A percentile compares a stretch with the other conserved stretches of the same genome.
These are phyloP conservation scores for Globisporangium polare DNA, from an alignment of 352 stramenopile genomes.

Conservation along the genomic window DNA sequence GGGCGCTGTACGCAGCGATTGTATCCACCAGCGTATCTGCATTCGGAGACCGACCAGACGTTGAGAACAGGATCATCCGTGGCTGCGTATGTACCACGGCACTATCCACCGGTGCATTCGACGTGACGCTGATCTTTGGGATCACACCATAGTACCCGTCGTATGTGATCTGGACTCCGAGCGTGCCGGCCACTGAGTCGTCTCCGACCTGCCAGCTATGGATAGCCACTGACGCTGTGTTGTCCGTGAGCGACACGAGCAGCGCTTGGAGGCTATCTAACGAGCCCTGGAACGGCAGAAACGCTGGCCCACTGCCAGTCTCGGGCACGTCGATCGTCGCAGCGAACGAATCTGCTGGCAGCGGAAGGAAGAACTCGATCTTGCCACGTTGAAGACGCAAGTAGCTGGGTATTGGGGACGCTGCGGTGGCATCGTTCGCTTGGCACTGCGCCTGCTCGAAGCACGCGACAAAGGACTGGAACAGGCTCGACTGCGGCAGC, in stretches of 20 bases:
- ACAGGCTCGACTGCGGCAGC: not conserved
- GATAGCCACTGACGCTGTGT: not conserved
- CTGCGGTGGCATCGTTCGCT: not conserved
- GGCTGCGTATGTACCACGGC: not conserved
- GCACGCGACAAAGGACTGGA: constrained; percentile 12
- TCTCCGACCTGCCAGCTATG: not conserved
- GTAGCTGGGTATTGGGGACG: not conserved
- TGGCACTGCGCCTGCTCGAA: constrained; percentile 13
- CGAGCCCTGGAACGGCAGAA: not conserved
- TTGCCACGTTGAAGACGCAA: constrained; percentile 10
- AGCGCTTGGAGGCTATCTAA: constrained; percentile 3
- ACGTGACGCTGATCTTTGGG: not conserved
- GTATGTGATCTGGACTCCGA: constrained; percentile 10
- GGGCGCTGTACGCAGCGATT: not conserved
- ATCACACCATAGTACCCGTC: constrained; percentile 6
- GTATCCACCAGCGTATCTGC: not conserved
- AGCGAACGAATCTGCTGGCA: not conserved
- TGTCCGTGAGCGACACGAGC: not conserved
- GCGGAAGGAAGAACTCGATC: not conserved
- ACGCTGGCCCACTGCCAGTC: not conserved
- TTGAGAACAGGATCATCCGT: constrained; percentile 2
- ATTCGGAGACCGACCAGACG: not conserved
- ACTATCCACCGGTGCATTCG: not conserved
- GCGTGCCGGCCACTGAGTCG: not conserved
- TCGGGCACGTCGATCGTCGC: not conserved